phyloP scores from a whole-genome alignment of 805 yeast species.

The Wilhelminamyces savonicus region DNA sequence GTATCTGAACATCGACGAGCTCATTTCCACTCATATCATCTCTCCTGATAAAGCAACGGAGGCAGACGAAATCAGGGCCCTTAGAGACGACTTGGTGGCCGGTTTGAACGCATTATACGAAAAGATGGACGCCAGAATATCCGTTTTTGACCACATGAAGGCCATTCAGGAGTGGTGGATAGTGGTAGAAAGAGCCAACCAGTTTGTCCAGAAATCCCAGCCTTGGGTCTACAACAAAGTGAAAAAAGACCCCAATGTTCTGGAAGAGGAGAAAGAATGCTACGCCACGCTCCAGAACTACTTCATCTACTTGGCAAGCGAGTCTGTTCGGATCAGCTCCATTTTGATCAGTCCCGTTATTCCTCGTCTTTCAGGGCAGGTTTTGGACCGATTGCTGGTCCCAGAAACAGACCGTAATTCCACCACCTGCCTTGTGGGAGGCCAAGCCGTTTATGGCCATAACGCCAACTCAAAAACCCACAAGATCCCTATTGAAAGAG shows the following conservation, averaged over 20 bases:
- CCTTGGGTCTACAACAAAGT: conserved; percentile 62
- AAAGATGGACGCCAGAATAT: conserved; percentile 39
- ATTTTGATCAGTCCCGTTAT: conserved; percentile 67
- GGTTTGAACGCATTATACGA: conserved; percentile 6
- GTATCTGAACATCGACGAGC: conserved; percentile 16
- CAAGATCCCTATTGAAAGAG: conserved; percentile 36
- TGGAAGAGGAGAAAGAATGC: conserved; percentile 10
- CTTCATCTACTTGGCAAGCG: conserved; percentile 61
- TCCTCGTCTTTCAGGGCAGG: conserved; percentile 52
- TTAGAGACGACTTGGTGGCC: conserved; percentile 1
- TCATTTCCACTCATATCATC: conserved; percentile 8
- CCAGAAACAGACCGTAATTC: conserved; percentile 30
- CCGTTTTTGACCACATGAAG: conserved; percentile 44
- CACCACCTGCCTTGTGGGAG: conserved; percentile 45
- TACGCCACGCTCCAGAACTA: conserved; percentile 31
- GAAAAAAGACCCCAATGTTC: conserved; percentile 11
- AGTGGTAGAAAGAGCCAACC: conserved; percentile 54
- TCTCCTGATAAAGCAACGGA: conserved; percentile 5
- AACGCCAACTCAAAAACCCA: conserved; percentile 45
- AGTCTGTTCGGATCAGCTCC: conserved; percentile 59
- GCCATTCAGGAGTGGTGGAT: conserved; percentile 58
- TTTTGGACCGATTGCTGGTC: conserved; percentile 64
- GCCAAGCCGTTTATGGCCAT: conserved; percentile 56
- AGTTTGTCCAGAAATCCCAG: conserved; percentile 56
- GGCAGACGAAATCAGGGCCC: background rate